A percentile compares a stretch with the other conserved stretches of the same genome.
Evolutionary conservation across 192 early-diverging fungal genomes (phyloP).

Genomic region (Coemansia sp.): DNA sequence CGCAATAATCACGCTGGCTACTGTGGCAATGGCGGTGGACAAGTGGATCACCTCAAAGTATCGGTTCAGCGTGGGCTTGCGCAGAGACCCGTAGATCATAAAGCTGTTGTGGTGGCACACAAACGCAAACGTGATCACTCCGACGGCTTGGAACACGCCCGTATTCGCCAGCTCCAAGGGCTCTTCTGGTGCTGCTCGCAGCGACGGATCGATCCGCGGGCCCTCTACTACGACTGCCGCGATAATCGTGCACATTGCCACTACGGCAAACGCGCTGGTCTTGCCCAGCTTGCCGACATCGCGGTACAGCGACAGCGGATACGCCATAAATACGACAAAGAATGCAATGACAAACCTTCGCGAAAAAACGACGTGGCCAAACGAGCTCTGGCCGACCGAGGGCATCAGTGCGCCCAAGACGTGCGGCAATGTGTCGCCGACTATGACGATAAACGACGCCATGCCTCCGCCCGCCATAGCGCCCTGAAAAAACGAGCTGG

Average conservation of each 20-base stretch:
- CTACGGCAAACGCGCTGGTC: constrained; percentile 82
- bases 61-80: constrained; percentile 83
- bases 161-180: constrained; percentile 52
- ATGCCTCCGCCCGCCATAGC: constrained; percentile 93
- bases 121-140: constrained; percentile 94
- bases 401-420: constrained; percentile 78
- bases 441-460: constrained; percentile 54
- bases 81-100: constrained; percentile 85
- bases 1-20: constrained; percentile 74
- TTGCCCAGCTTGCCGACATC: constrained; percentile 91
- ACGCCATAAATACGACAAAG: constrained; percentile 77
- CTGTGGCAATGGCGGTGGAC: constrained; percentile 72
- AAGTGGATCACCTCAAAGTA: constrained; percentile 84
- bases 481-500: constrained; percentile 90
- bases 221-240: constrained; percentile 74
- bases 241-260: constrained; percentile 80
- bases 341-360: constrained; percentile 77
- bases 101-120: constrained; percentile 97
- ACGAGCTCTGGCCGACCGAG: constrained; percentile 47
- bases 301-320: constrained; percentile 84
- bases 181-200: constrained; percentile 42
- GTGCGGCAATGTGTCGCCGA: constrained; percentile 89
- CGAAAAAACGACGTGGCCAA: constrained; percentile 68
- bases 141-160: constrained; percentile 79
- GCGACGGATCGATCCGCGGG: constrained; percentile 57